Percentiles rank a stretch among this genome's conserved stretches.
phyloP scores from a whole-genome alignment of 768 basidiomycete genomes.

The Calocybe indica region DNA sequence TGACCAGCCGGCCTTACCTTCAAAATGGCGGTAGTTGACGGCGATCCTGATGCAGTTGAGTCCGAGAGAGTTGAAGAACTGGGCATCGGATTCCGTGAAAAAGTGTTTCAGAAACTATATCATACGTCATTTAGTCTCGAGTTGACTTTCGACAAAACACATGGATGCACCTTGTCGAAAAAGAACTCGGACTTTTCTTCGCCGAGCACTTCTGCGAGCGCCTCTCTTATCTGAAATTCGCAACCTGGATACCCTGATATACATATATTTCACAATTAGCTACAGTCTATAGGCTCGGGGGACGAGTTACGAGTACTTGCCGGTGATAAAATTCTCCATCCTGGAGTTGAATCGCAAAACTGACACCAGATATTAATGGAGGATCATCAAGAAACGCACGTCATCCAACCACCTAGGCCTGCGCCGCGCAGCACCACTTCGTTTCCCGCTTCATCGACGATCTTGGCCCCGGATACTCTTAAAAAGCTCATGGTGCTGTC shows the following conservation, averaged over 20 bases:
- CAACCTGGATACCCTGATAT: constrained; percentile 68
- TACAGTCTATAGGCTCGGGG: neutral
- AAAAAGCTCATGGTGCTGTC: constrained; percentile 39
- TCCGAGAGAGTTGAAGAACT: constrained; percentile 72
- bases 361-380: neutral
- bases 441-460: constrained; percentile 50
- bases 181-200: constrained; percentile 66
- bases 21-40: constrained; percentile 72
- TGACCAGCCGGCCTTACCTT: constrained; percentile 45
- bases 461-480: constrained; percentile 50
- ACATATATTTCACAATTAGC: neutral
- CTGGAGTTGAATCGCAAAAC: constrained; percentile 47
- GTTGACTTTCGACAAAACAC: constrained; percentile 21
- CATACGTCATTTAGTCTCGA: neutral
- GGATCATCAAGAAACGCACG: constrained; percentile 28
- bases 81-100: constrained; percentile 70
- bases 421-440: constrained; percentile 64
- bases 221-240: constrained; percentile 72
- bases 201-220: constrained; percentile 61
- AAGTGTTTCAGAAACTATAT: constrained; percentile 76
- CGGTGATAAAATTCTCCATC: constrained; percentile 76
- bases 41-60: constrained; percentile 76
- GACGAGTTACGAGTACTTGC: constrained; percentile 27
- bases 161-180: constrained; percentile 77
- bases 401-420: constrained; percentile 80